These are phyloP conservation scores for Micractinium conductrix DNA, from an alignment of 139 green algal genomes.

Conservation along the genomic window DNA sequence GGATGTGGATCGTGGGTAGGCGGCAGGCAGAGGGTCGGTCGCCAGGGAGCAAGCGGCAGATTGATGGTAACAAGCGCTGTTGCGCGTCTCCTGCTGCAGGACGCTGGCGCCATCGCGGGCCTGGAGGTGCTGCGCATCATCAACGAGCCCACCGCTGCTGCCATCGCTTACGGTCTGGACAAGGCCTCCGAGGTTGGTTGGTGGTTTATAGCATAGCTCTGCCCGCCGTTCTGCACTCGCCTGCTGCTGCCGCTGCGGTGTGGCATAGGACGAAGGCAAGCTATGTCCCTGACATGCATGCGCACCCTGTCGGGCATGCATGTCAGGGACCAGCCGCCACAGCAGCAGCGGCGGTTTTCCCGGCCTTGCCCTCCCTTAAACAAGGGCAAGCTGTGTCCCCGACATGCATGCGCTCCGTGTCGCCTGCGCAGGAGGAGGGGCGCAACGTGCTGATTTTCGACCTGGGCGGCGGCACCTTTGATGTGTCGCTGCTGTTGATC, in stretches of 20 bases:
- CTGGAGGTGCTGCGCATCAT: slow-evolving; percentile 96
- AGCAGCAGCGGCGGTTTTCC: too few relatives aligned
- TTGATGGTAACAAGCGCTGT: background rate
- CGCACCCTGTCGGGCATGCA: too few relatives aligned
- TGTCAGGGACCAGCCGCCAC: too few relatives aligned
- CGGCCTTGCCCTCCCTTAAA: too few relatives aligned
- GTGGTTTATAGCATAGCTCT: too few relatives aligned
- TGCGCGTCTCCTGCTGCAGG: slow-evolving; percentile 38
- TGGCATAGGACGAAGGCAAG: too few relatives aligned
- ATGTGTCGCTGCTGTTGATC: slow-evolving; percentile 92
- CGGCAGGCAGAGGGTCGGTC: too few relatives aligned
- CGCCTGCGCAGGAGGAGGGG: slow-evolving; percentile 54
- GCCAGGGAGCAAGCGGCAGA: too few relatives aligned
- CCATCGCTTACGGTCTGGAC: slow-evolving; percentile 92
- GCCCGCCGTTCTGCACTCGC: too few relatives aligned
- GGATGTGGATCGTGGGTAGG: background rate
- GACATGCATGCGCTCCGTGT: background rate
- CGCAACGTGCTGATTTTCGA: slow-evolving; percentile 97
- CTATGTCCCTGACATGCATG: too few relatives aligned
- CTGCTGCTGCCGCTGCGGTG: too few relatives aligned
- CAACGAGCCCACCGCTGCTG: slow-evolving; percentile 95
- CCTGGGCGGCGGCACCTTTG: slow-evolving; percentile 98
- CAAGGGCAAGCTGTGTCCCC: too few relatives aligned
- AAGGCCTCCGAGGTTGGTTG: slow-evolving; percentile 41
- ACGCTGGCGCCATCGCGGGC: slow-evolving; percentile 93